Percentiles rank a stretch among this genome's conserved stretches.
phyloP scores from a whole-genome alignment of 345 rosid genomes.

The Capsella bursapastoris region DNA sequence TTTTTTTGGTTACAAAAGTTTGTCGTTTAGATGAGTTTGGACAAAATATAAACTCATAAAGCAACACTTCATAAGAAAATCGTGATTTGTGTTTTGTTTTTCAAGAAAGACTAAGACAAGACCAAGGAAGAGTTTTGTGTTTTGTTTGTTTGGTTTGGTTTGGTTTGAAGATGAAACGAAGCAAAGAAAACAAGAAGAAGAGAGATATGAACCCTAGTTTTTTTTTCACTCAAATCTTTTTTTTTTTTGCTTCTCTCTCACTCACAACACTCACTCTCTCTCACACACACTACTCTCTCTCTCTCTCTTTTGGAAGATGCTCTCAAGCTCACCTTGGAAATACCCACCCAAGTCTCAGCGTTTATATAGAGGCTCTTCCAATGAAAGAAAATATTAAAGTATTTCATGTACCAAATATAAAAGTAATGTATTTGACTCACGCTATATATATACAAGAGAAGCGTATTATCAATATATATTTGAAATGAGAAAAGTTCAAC shows the following conservation, averaged over 20 bases:
- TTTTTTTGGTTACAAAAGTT: background rate
- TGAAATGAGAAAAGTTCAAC: too few relatives aligned
- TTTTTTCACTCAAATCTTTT: background rate
- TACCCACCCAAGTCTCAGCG: background rate
- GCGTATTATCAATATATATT: background rate
- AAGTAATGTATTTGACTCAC: slow-evolving; percentile 5
- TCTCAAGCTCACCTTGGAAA: slow-evolving; percentile 39
- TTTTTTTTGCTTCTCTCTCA: background rate
- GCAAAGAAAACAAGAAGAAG: background rate
- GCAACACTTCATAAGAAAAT: slow-evolving; percentile 58
- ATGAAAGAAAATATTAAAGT: slow-evolving; percentile 12
- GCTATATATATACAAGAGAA: background rate
- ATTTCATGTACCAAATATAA: background rate
- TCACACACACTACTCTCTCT: slow-evolving; percentile 5
- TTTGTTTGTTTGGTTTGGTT: background rate
- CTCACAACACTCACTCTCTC: background rate
- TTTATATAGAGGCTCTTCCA: slow-evolving; percentile 50
- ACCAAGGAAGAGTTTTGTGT: slow-evolving; percentile 22
- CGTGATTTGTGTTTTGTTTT: slow-evolving; percentile 25
- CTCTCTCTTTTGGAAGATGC: slow-evolving; percentile 29
- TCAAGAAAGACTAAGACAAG: slow-evolving; percentile 42
- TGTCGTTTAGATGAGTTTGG: slow-evolving; percentile 38
- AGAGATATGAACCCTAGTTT: slow-evolving; percentile 18
- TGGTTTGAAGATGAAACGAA: slow-evolving; percentile 7
- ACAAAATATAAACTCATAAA: slow-evolving; percentile 59